Evolutionary conservation across 148 eudicot species (phyloP).

Genomic region (Amaranthus cruentus): DNA sequence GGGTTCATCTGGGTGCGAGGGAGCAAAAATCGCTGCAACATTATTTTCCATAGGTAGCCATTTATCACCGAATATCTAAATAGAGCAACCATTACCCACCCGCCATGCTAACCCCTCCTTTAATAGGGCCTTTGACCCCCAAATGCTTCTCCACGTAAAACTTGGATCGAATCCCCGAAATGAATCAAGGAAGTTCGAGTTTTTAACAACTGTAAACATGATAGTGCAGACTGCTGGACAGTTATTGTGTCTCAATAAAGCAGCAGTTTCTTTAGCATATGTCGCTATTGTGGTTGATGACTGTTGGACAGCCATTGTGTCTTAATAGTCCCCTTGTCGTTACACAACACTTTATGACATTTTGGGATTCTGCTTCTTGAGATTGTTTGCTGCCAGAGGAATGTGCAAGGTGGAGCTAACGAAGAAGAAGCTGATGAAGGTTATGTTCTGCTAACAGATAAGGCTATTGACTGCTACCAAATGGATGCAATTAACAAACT

Average conservation of each 20-base stretch:
- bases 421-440: constrained; percentile 17
- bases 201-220: no score
- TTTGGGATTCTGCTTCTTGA: constrained; percentile 33
- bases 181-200: neutral
- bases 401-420: constrained; percentile 3
- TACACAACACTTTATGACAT: no score
- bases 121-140: neutral
- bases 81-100: neutral
- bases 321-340: no score
- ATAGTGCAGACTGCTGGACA: no score
- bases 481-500: constrained; percentile 7
- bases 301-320: no score
- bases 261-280: no score
- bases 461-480: constrained; percentile 26
- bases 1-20: no score
- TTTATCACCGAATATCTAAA: neutral
- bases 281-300: no score
- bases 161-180: neutral
- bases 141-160: neutral
- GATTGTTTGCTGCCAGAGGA: constrained; percentile 28
- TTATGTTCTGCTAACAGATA: constrained; percentile 18
- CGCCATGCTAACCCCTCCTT: neutral
- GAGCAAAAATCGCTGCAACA: no score
- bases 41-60: neutral
- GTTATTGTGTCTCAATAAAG: no score